Percentiles rank a stretch among this genome's conserved stretches.
phyloP scores from a whole-genome alignment of 2,329 filamentous ascomycete genomes.

The Escovopsis sp. region DNA sequence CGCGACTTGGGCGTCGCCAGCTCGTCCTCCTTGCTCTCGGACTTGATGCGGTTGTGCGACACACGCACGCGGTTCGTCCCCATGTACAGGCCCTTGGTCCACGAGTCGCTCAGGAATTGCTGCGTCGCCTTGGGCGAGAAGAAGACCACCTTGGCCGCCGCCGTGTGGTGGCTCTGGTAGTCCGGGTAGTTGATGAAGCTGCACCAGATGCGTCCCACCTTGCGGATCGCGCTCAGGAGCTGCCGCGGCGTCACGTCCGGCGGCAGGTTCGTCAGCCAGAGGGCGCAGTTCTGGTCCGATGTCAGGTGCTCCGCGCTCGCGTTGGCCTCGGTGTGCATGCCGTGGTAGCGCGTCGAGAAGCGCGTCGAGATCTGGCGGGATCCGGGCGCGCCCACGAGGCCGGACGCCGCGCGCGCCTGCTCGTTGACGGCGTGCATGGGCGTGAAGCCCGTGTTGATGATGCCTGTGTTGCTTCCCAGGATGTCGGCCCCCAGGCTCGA shows the following conservation, averaged over 20 bases:
- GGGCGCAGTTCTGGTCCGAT: constrained; percentile 29
- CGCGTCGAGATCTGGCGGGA: constrained; percentile 1
- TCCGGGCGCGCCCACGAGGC: not conserved
- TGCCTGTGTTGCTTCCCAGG: not conserved
- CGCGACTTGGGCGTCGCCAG: constrained; percentile 22
- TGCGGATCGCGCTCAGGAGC: constrained; percentile 29
- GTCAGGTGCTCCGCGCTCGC: constrained; percentile 19
- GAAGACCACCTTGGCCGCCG: constrained; percentile 36
- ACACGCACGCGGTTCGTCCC: constrained; percentile 23
- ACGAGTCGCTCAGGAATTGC: constrained; percentile 12
- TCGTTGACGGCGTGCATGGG: constrained; percentile 12
- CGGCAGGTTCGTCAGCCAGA: constrained; percentile 39
- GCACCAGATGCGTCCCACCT: constrained; percentile 36
- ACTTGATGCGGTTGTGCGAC: constrained; percentile 34
- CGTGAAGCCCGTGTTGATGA: constrained; percentile 6
- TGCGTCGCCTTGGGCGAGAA: constrained; percentile 27
- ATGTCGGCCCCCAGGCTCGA: too few relatives aligned
- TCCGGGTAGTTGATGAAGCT: constrained; percentile 36
- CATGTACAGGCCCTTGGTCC: constrained; percentile 20
- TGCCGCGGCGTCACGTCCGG: constrained; percentile 25
- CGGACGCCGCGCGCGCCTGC: constrained; percentile 3
- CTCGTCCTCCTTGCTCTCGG: constrained; percentile 11
- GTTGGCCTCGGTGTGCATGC: constrained; percentile 21
- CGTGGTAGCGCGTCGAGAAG: constrained; percentile 23
- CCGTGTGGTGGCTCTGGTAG: constrained; percentile 18